Evolutionary conservation across 805 yeast species (phyloP).

Genomic region (Kregervanrija delftensis): DNA sequence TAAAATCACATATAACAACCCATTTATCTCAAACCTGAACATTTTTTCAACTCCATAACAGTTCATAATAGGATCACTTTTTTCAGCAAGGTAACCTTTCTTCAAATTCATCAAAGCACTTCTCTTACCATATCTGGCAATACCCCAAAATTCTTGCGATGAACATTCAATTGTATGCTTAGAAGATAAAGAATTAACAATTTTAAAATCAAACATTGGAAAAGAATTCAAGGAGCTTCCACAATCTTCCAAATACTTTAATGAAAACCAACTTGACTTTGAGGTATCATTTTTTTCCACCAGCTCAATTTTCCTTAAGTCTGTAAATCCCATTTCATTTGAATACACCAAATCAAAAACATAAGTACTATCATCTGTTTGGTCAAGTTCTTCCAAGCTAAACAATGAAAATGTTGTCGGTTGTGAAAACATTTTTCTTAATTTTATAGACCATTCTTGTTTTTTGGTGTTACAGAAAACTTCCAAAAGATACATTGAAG

Average conservation of each 20-base stretch:
- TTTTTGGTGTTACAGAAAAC: constrained; percentile 14
- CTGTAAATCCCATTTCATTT: constrained; percentile 21
- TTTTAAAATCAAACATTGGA: constrained; percentile 21
- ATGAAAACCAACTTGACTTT: constrained; percentile 5
- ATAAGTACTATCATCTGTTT: background rate
- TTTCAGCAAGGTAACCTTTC: constrained; percentile 19
- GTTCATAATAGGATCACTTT: constrained; percentile 8
- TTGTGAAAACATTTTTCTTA: constrained; percentile 18
- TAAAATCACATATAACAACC: constrained; percentile 9
- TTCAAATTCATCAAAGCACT: constrained; percentile 21
- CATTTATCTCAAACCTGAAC: constrained; percentile 8
- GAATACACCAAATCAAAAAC: constrained; percentile 15
- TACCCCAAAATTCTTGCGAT: constrained; percentile 25
- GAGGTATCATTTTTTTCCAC: constrained; percentile 9
- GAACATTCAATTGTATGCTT: constrained; percentile 15
- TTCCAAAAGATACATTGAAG: constrained; percentile 22
- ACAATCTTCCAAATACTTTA: constrained; percentile 16
- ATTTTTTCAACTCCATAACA: constrained; percentile 13
- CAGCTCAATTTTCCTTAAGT: constrained; percentile 16
- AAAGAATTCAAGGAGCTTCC: constrained; percentile 17
- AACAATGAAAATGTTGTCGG: constrained; percentile 17
- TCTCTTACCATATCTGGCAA: constrained; percentile 19
- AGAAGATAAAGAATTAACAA: constrained; percentile 13
- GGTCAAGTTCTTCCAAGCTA: constrained; percentile 16
- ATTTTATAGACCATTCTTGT: constrained; percentile 12